phyloP scores from a whole-genome alignment of 768 basidiomycete genomes.

The Nidula microcarpa region DNA sequence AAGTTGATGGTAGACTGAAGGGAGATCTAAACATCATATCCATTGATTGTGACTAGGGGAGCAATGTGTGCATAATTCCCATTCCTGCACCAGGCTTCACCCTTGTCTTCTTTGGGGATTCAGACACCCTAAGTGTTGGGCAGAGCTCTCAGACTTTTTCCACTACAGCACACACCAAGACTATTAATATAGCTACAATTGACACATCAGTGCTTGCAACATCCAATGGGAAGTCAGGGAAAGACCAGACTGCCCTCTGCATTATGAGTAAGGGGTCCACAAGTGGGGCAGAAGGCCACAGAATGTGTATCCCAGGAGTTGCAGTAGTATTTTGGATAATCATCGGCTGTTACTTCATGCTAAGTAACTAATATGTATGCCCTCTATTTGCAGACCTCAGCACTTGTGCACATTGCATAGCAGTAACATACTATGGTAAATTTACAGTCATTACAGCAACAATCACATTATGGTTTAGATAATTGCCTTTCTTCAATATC shows the following conservation, averaged over 20 bases:
- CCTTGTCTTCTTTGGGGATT: slow-evolving; percentile 58
- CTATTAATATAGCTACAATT: slow-evolving; percentile 53
- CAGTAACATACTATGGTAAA: no score
- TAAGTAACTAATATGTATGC: no score
- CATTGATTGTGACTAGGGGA: slow-evolving; percentile 49
- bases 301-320: neutral
- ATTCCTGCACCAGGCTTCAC: slow-evolving; percentile 56
- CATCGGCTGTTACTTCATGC: neutral
- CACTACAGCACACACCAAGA: slow-evolving; percentile 56
- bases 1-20: slow-evolving; percentile 60
- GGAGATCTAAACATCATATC: slow-evolving; percentile 50
- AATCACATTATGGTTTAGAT: no score
- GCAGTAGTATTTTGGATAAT: neutral
- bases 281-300: slow-evolving; percentile 10
- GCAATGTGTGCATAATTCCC: slow-evolving; percentile 59
- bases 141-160: slow-evolving; percentile 37
- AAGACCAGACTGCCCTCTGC: slow-evolving; percentile 16
- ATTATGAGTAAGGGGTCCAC: slow-evolving; percentile 29
- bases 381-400: no score
- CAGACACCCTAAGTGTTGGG: slow-evolving; percentile 19
- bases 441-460: no score
- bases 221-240: slow-evolving; percentile 38
- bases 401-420: no score
- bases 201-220: slow-evolving; percentile 53
- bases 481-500: no score